These are phyloP conservation scores for Colletotrichum spaethianum DNA, from an alignment of 2,329 filamentous ascomycete genomes.

Conservation along the genomic window DNA sequence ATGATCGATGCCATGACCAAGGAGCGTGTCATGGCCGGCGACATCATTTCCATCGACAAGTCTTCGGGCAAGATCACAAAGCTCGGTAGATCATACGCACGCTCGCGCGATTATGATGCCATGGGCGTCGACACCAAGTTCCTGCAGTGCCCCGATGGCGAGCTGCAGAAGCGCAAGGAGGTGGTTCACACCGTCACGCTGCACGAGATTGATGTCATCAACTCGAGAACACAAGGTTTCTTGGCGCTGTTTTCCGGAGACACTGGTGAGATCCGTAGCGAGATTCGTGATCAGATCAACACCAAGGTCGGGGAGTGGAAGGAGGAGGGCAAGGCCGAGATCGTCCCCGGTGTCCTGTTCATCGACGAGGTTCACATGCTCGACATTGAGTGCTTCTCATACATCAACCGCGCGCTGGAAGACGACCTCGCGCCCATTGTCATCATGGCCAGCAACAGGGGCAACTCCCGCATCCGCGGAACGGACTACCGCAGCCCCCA, in stretches of 20 bases:
- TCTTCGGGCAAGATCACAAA: conserved; percentile 98
- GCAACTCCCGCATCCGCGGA: conserved; percentile 90
- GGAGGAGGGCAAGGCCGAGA: conserved; percentile 98
- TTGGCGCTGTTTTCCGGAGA: conserved; percentile 97
- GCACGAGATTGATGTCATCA: conserved; percentile 99
- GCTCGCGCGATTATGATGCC: conserved; percentile 97
- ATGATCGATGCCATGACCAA: conserved; percentile 99
- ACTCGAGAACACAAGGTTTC: conserved; percentile 98
- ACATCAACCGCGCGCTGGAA: conserved; percentile 96
- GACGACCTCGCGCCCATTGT: conserved; percentile 96
- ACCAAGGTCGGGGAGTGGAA: conserved; percentile 99
- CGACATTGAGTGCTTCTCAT: conserved; percentile 98
- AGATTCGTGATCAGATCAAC: conserved; percentile 98
- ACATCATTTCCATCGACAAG: conserved; percentile 99
- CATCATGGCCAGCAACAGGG: conserved; percentile 99
- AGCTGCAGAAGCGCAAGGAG: conserved; percentile 97
- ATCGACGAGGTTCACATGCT: conserved; percentile 99
- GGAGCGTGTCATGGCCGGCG: conserved; percentile 98
- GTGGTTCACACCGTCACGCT: conserved; percentile 96
- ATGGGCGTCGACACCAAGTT: conserved; percentile 99
- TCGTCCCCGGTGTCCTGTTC: conserved; percentile 96
- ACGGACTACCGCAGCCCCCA: conserved; percentile 95
- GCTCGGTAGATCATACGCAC: conserved; percentile 92
- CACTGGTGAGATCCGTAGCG: conserved; percentile 96
- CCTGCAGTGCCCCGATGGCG: conserved; percentile 95